Evolutionary conservation across 1,139 yeast genomes (phyloP), one percentile per base, ranked within the genome.

Genomic region (Casaregolazyma lundiana): DNA sequence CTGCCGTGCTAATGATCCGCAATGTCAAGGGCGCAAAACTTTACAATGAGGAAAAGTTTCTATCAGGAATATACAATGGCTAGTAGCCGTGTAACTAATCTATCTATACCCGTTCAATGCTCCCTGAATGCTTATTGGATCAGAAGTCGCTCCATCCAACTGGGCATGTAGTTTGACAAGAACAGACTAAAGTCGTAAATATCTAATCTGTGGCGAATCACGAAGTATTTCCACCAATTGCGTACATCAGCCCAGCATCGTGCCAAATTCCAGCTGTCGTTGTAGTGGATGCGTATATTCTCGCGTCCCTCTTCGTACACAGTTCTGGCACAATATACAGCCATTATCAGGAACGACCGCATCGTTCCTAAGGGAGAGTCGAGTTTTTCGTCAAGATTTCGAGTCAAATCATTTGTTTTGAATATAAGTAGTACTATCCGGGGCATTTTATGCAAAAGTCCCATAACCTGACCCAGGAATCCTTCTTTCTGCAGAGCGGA

Each of bases 331-430:
- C 97, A 92, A 64, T 92, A 92, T 39, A 79, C 78, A 1, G 96
- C 95, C 83, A 92, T 77, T 44, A 92, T 88, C 55, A 90, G 68
- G 58, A 92, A 92, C 0, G 96, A 84, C 48, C 96, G 72, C 62
- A 86, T 92, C 1, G 89, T 85, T 0, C 97, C 97, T 41, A 90
- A 68, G 0, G 97, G 95, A 53, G 82, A 81, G 41, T 84, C 77
- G 50, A 92, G 72, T 51, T 78, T 75, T 59, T 92, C 97, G 65
- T 92, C 98, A 45, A 92, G 70, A 55, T 81, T 83, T 57, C 99
- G 74, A 0, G 96, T 89, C 49, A 94, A 72, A 69, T 94, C 99
- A 62, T 94, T 92, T 0, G 99, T 94, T 63, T 94, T 94, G 58
- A 94, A 71, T 48, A 94, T 86, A 53, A 92, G 73, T 39, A 94